Evolutionary conservation across 441 rosid genomes (phyloP).

Genomic region (Raphanus hybrid): DNA sequence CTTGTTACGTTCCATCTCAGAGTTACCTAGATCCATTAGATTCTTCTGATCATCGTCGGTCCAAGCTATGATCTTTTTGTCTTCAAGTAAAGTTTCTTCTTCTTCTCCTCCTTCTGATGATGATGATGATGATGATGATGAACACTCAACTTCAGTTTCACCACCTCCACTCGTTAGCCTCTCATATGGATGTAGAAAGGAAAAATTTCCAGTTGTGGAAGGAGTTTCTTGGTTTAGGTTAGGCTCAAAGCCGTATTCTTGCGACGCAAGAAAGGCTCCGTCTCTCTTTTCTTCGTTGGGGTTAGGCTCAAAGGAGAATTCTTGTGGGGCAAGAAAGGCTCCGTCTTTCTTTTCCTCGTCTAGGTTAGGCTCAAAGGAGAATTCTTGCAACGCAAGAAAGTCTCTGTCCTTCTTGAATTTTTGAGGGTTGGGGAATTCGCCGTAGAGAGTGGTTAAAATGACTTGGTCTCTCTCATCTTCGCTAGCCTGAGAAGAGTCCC

Average conservation of each 20-base stretch:
- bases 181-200: constrained; percentile 10
- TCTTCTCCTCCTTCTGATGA: constrained; percentile 46
- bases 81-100: constrained; percentile 47
- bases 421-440: constrained; percentile 23
- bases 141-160: constrained; percentile 50
- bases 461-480: constrained; percentile 41
- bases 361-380: constrained; percentile 14
- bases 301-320: constrained; percentile 1
- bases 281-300: background rate
- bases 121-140: constrained; percentile 21
- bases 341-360: constrained; percentile 6
- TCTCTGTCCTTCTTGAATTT: constrained; percentile 28
- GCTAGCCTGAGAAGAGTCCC: constrained; percentile 43
- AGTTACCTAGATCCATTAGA: constrained; percentile 79
- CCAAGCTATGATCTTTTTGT: constrained; percentile 64
- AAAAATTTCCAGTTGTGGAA: background rate
- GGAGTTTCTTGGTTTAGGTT: background rate
- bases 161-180: constrained; percentile 36
- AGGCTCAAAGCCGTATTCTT: background rate
- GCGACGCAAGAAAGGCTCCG: background rate
- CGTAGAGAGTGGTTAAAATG: constrained; percentile 38
- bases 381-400: constrained; percentile 37
- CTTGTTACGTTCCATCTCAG: constrained; percentile 82
- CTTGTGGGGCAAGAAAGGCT: background rate
- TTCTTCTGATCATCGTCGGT: constrained; percentile 86